Conservation (phyloP, 2,329 filamentous ascomycete genomes). For the Madurella fahalii region DNA sequence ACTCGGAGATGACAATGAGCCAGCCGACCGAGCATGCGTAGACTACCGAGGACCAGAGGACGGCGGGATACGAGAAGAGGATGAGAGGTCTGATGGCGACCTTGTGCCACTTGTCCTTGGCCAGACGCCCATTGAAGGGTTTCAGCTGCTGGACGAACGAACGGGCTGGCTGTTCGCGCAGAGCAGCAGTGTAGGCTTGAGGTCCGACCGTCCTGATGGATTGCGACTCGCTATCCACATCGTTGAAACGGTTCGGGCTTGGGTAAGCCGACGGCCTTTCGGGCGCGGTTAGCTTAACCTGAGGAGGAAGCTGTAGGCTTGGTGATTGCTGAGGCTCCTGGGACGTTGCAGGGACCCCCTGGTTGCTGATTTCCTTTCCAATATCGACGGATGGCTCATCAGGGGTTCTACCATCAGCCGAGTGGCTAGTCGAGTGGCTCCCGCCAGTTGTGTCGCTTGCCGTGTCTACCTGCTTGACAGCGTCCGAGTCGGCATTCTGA, state of each 20-base stretch:
- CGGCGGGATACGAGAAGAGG: slow-evolving; percentile 79
- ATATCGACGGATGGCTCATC: neutral
- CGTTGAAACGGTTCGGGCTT: neutral
- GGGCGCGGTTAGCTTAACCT: neutral
- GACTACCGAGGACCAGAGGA: slow-evolving; percentile 81
- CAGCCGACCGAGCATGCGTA: slow-evolving; percentile 89
- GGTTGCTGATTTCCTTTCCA: neutral
- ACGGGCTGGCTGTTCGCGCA: slow-evolving; percentile 62
- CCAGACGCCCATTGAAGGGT: slow-evolving; percentile 74
- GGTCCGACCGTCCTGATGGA: slow-evolving; percentile 36
- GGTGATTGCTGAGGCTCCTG: neutral
- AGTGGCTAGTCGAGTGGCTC: too few relatives aligned
- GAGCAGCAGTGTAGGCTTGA: slow-evolving; percentile 63
- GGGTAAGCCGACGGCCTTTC: slow-evolving; percentile 21
- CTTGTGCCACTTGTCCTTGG: slow-evolving; percentile 72
- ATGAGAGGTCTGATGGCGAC: slow-evolving; percentile 78
- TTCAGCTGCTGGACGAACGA: slow-evolving; percentile 71
- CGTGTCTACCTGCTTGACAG: slow-evolving; percentile 5
- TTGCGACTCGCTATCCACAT: slow-evolving; percentile 42
- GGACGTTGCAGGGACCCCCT: neutral
- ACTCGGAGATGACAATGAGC: slow-evolving; percentile 92
- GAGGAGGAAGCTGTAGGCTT: neutral
- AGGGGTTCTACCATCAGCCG: neutral
- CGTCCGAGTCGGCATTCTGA: slow-evolving; percentile 13
- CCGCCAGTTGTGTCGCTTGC: slow-evolving; percentile 2